Conservation (phyloP, 2,329 filamentous ascomycete genomes). For the Cladosporium velox region DNA sequence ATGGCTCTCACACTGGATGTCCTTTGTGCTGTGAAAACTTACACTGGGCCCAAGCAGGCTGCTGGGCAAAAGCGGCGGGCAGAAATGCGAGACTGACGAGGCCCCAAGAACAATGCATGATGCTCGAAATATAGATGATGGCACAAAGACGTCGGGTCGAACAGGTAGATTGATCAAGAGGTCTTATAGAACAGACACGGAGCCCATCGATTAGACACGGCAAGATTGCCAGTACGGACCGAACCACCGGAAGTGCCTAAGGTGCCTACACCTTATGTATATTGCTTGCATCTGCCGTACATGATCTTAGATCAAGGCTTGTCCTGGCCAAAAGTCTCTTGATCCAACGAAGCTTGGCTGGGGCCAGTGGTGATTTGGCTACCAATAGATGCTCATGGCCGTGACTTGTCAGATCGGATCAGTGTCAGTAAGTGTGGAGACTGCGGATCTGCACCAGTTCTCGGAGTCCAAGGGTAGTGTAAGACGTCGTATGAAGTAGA, state of each 20-base stretch:
- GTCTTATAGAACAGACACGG: neutral
- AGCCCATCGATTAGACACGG: slow-evolving; percentile 14
- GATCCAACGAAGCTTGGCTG: neutral
- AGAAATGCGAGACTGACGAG: neutral
- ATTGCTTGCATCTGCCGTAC: neutral
- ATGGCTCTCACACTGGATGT: no score
- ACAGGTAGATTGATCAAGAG: neutral
- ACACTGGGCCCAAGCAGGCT: slow-evolving; percentile 39
- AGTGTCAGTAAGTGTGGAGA: neutral
- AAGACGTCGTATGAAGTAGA: neutral
- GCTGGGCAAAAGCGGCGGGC: slow-evolving; percentile 14
- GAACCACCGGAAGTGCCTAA: slow-evolving; percentile 4
- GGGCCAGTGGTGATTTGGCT: neutral
- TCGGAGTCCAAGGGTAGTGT: neutral
- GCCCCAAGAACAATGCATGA: neutral
- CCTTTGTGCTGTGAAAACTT: neutral
- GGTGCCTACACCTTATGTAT: neutral
- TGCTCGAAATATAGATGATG: neutral
- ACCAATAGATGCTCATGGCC: neutral
- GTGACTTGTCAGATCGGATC: neutral
- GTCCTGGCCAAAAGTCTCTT: neutral
- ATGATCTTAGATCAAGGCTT: neutral
- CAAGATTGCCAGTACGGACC: slow-evolving; percentile 3
- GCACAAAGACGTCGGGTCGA: neutral
- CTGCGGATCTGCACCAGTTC: neutral